Conservation (phyloP, 2,329 filamentous ascomycete genomes). For the Blumeriella jaapii region DNA sequence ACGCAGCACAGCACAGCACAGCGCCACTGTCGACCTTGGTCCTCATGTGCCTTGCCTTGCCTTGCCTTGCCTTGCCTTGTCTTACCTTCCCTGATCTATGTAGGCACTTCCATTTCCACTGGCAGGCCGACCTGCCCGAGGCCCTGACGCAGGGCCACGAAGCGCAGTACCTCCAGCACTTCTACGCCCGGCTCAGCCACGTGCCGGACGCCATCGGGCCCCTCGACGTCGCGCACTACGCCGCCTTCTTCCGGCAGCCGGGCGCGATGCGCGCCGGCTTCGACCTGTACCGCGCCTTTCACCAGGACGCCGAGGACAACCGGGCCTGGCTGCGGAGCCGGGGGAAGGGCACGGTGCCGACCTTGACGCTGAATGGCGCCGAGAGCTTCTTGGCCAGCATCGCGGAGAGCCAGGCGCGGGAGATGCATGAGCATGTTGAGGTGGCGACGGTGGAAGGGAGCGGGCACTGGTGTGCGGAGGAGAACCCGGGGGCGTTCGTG, state of each 20-base stretch:
- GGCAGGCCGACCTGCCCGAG: slow-evolving; percentile 3
- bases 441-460: slow-evolving; percentile 1
- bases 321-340: not conserved
- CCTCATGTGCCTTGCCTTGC: too few relatives aligned
- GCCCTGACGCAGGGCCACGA: slow-evolving; percentile 1
- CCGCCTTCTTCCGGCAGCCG: not conserved
- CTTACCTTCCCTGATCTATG: too few relatives aligned
- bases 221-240: slow-evolving; percentile 1
- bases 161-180: slow-evolving; percentile 3
- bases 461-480: slow-evolving; percentile 5
- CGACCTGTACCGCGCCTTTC: slow-evolving; percentile 4
- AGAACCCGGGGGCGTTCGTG: slow-evolving; percentile 4
- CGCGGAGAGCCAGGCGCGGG: slow-evolving; percentile 1
- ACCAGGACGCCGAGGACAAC: slow-evolving; percentile 3
- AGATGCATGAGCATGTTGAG: slow-evolving; percentile 2
- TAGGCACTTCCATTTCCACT: slow-evolving; percentile 3
- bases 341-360: not conserved
- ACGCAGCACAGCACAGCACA: too few relatives aligned
- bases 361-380: slow-evolving; percentile 1
- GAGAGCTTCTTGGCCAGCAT: not conserved
- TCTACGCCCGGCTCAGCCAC: slow-evolving; percentile 3
- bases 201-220: slow-evolving; percentile 1
- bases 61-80: too few relatives aligned
- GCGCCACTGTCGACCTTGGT: too few relatives aligned
- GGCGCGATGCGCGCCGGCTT: slow-evolving; percentile 4